These are phyloP conservation scores for Lavandula angustifolia DNA, from an alignment of 257 asterid species.

Conservation along the genomic window DNA sequence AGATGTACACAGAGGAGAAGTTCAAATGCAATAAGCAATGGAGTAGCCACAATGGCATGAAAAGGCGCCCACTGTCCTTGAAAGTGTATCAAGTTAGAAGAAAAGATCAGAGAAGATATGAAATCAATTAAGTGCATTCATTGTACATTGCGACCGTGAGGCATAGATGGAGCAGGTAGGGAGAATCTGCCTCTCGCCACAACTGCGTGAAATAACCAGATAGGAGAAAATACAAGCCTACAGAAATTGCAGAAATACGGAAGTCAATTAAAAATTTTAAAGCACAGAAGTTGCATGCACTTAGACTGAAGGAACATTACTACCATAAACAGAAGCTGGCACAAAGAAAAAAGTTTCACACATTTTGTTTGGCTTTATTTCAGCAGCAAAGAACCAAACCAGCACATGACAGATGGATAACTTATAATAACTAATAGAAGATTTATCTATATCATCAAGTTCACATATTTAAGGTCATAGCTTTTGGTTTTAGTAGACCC, in stretches of 20 bases:
- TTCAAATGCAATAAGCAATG: constrained; percentile 92
- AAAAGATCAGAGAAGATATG: constrained; percentile 12
- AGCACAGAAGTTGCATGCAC: not conserved
- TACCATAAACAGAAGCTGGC: not conserved
- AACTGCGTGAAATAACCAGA: constrained; percentile 93
- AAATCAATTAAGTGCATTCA: constrained; percentile 25
- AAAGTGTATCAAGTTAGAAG: constrained; percentile 27
- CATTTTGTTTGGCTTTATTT: not conserved
- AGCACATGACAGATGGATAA: not conserved
- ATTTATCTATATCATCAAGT: not conserved
- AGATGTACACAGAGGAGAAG: constrained; percentile 87
- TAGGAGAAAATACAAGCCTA: constrained; percentile 81
- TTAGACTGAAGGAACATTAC: not conserved
- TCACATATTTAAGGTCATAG: not conserved
- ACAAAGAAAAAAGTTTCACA: not conserved
- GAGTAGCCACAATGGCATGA: constrained; percentile 83
- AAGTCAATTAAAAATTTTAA: constrained; percentile 23
- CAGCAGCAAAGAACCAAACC: not conserved
- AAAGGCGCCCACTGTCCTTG: constrained; percentile 91
- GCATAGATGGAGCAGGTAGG: constrained; percentile 95
- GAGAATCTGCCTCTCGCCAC: constrained; percentile 98
- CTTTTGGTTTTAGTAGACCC: not conserved
- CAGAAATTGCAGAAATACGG: constrained; percentile 22
- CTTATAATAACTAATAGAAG: not conserved
- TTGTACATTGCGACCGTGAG: constrained; percentile 89